Percentiles rank a stretch among this genome's conserved stretches.
Evolutionary conservation across 345 rosid species (phyloP).

Genomic region (Euclidium syriacum): DNA sequence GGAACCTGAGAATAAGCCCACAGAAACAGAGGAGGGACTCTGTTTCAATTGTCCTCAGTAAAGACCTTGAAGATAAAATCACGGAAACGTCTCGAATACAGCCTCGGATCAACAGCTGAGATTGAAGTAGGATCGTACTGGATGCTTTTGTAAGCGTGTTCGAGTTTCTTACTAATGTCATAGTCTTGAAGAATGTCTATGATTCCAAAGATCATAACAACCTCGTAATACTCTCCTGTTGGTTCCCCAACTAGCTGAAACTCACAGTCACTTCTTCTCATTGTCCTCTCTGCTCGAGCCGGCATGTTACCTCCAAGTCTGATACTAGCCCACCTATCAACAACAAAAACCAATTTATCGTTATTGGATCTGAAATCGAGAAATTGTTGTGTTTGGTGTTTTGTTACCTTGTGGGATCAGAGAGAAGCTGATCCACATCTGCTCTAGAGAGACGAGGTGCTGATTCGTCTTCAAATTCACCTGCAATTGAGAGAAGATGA

Average conservation of each 20-base stretch:
- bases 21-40: constrained; percentile 17
- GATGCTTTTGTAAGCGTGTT: constrained; percentile 88
- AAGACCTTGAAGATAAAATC: constrained; percentile 76
- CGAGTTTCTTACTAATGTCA: constrained; percentile 89
- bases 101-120: constrained; percentile 87
- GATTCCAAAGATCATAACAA: constrained; percentile 78
- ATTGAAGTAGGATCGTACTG: constrained; percentile 93
- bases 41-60: constrained; percentile 57
- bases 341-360: not conserved
- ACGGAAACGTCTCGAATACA: constrained; percentile 77
- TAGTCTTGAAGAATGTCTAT: constrained; percentile 94
- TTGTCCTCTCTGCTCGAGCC: constrained; percentile 69
- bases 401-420: constrained; percentile 34
- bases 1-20: not conserved
- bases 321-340: constrained; percentile 73
- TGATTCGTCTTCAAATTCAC: constrained; percentile 29
- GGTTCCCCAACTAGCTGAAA: constrained; percentile 72
- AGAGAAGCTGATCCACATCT: constrained; percentile 30
- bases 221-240: constrained; percentile 78
- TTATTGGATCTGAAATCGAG: not conserved
- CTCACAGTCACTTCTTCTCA: constrained; percentile 54
- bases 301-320: constrained; percentile 82
- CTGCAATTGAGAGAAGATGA: constrained; percentile 1
- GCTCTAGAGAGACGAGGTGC: constrained; percentile 35
- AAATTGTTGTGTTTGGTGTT: not conserved